Percentiles rank a stretch among this genome's conserved stretches.
Evolutionary conservation across 2,329 filamentous ascomycete genomes (phyloP).

Genomic region (Helicocarpus griseus): DNA sequence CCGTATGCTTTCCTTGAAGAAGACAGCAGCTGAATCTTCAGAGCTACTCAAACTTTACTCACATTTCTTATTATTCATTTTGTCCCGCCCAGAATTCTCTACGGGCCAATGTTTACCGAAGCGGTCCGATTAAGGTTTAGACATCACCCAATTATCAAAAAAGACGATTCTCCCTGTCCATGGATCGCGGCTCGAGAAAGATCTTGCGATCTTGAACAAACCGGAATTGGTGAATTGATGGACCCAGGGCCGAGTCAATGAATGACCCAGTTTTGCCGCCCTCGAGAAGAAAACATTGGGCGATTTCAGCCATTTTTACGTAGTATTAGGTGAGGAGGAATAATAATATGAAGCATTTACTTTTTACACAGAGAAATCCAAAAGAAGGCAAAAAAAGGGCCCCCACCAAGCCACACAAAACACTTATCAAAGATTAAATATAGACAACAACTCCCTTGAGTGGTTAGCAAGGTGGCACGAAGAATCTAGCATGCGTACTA

Average conservation of each 20-base stretch:
- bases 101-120: background rate
- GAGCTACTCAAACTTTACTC: background rate
- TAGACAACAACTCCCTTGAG: too few relatives aligned
- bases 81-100: background rate
- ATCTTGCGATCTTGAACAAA: background rate
- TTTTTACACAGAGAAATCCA: too few relatives aligned
- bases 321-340: too few relatives aligned
- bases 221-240: background rate
- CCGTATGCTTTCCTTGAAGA: background rate
- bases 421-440: too few relatives aligned
- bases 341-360: too few relatives aligned
- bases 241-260: background rate
- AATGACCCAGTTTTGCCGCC: background rate
- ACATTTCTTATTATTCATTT: background rate
- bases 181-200: background rate
- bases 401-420: too few relatives aligned
- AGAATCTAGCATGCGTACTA: too few relatives aligned
- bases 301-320: too few relatives aligned
- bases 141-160: background rate
- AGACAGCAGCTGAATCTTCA: background rate
- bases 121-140: background rate
- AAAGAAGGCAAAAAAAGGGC: too few relatives aligned
- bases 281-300: background rate
- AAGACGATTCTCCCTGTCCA: background rate
- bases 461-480: too few relatives aligned